Evolutionary conservation across 2,329 filamentous ascomycete species (phyloP), one percentile per base, ranked within the genome.

Genomic region (Pseudogymnoascus sp.): DNA sequence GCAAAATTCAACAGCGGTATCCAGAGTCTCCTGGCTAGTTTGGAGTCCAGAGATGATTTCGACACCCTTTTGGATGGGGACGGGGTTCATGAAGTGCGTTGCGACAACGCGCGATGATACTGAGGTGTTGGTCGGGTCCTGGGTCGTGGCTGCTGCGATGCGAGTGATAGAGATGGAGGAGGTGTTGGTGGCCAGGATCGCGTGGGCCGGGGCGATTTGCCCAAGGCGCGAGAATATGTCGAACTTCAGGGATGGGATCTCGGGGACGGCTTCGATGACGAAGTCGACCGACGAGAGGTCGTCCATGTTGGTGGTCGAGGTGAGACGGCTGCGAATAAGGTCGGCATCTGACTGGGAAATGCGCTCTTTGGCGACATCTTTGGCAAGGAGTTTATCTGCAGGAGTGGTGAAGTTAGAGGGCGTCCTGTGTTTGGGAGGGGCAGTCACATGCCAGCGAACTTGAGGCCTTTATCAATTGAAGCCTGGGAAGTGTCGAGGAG

Each of bases 1-100:
- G 77, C 93, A 93, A 73, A 99, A 93, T 5, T 84, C 88, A 10
- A 97, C 78, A 2, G 95, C 91, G 0, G 89, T 90, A 16, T 91
- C 87, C 50, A 97, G 78, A 1, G 95, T 97, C 66, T 85, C 83
- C 69, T 86, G 79, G 64, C 90, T 95, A 2, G 95, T 99, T 76
- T 99, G 95, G 31, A 99, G 81, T 31, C 92, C 95, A 61, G 90
- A 88, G 74, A 99, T 97, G 71, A 99, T 97, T 78, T 99, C 95
- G 4, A 99, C 95, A 61, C 95, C 95, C 77, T 96, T 96, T 74
- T 97, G 95, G 34, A 99, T 79, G 1, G 95, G 95, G 0, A 99
- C 95, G 0, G 95, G 95, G 81, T 99, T 99, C 95, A 99, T 99
- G 78, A 99, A 99, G 77, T 99, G 95, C 14, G 95, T 97, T 61